Base-by-base conservation (phyloP, 2,329 filamentous ascomycete species). In the Colletotrichum higginsianum region DNA sequence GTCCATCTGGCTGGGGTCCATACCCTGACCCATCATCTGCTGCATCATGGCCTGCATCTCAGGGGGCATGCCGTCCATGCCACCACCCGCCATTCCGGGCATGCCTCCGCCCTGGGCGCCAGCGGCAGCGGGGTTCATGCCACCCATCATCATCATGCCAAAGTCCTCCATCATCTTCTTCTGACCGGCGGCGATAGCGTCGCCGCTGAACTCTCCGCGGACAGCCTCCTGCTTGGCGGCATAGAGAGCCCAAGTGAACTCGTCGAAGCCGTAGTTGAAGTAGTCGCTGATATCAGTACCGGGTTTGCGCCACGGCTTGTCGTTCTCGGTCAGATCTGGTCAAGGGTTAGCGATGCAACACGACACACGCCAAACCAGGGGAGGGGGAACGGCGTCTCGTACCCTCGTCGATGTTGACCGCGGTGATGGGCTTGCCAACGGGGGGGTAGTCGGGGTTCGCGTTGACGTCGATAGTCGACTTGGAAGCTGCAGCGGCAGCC, bases 241-340 rank as follows among this genome's bases (percentile, higher is more conserved):
- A 81, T 99, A 99, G 65, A 95, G 89, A 7, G 95, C 93, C 96
- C 96, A 99, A 1, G 95, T 98, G 82, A 98, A 98, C 82, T 98
- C 96, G 83, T 98, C 96, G 79, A 98, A 98, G 70, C 96, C 96
- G 82, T 98, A 98, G 85, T 98, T 98, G 89, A 98, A 98, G 84
- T 97, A 98, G 81, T 99, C 96, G 71, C 93, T 96, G 66, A 98
- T 90, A 78, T 99, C 96, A 13, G 96, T 95, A 57, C 96, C 96
- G 0, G 96, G 96, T 75, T 95, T 92, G 55, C 96, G 92, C 96
- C 96, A 99, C 21, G 96, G 95, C 81, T 98, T 98, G 74, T 95
- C 93, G 77, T 95, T 94, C 9, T 94, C 92, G 47, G 90, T 88
- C 23, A 95, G 89, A 77, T 92, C 90, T 88, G 72, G 40, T 7